Evolutionary conservation across 352 stramenopile species (phyloP).

Genomic region (Globisporangium iwayamae): DNA sequence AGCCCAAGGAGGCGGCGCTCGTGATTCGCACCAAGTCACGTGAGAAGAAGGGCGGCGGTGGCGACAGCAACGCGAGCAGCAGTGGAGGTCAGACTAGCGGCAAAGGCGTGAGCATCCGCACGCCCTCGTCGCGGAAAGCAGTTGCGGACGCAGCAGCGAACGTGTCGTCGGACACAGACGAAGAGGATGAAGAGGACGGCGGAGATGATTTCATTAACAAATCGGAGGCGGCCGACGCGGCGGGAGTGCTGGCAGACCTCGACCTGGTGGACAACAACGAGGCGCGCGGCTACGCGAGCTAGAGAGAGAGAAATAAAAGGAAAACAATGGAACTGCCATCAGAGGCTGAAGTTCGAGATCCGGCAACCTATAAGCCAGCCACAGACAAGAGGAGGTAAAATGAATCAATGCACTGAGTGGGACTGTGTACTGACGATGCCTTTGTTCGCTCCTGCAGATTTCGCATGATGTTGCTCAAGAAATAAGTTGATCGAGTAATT

Average conservation of each 20-base stretch:
- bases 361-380: background rate
- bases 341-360: background rate
- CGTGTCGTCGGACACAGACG: constrained; percentile 66
- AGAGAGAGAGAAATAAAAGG: background rate
- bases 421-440: background rate
- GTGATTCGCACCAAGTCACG: constrained; percentile 77
- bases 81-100: constrained; percentile 10
- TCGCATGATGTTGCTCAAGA: background rate
- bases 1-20: constrained; percentile 72
- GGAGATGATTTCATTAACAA: constrained; percentile 34
- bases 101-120: constrained; percentile 59
- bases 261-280: constrained; percentile 11
- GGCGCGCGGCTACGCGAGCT: background rate
- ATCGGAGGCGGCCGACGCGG: constrained; percentile 18
- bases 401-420: background rate
- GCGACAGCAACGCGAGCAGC: constrained; percentile 53
- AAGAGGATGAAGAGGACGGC: constrained; percentile 59
- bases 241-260: constrained; percentile 8
- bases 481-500: background rate
- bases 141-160: constrained; percentile 20
- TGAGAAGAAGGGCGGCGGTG: constrained; percentile 39
- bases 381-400: background rate
- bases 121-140: constrained; percentile 16
- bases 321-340: background rate
- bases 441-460: background rate